phyloP scores from a whole-genome alignment of 2,329 filamentous ascomycete species.

The Aspergillus proliferans region DNA sequence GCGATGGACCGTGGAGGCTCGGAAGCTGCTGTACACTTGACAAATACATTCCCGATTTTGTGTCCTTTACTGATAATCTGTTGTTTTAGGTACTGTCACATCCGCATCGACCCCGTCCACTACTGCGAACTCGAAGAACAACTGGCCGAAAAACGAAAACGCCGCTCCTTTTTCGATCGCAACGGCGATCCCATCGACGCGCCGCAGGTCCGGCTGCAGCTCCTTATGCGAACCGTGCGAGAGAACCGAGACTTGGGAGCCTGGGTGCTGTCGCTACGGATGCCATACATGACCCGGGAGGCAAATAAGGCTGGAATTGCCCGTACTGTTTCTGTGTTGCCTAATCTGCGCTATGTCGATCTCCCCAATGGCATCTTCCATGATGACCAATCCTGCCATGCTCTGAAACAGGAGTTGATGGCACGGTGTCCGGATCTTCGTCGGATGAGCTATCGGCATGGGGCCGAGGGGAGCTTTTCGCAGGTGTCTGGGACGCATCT shows the following conservation, averaged over 20 bases:
- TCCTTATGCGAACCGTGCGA: conserved; percentile 75
- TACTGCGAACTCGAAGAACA: conserved; percentile 84
- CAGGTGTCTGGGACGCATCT: conserved; percentile 53
- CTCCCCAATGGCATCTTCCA: conserved; percentile 81
- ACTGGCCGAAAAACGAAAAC: conserved; percentile 72
- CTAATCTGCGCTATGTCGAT: conserved; percentile 82
- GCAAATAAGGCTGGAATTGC: conserved; percentile 78
- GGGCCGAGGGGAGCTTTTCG: conserved; percentile 72
- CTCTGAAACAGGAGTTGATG: conserved; percentile 77
- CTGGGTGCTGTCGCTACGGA: conserved; percentile 72
- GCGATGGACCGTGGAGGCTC: conserved; percentile 60
- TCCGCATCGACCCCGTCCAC: conserved; percentile 89
- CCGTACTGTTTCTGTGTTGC: conserved; percentile 74
- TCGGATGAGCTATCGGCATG: conserved; percentile 79
- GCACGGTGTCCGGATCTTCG: conserved; percentile 74
- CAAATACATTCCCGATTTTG: background rate
- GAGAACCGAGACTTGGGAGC: conserved; percentile 66
- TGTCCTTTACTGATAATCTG: background rate
- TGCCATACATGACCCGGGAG: conserved; percentile 91
- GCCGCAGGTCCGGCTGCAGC: conserved; percentile 65
- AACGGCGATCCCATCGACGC: conserved; percentile 77
- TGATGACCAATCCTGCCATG: conserved; percentile 68
- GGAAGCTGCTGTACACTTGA: conserved; percentile 55
- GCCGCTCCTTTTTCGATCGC: conserved; percentile 64
- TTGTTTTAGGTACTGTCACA: conserved; percentile 66